Evolutionary conservation across 208 protist species (phyloP).

Genomic region (Leishmania mexicana): DNA sequence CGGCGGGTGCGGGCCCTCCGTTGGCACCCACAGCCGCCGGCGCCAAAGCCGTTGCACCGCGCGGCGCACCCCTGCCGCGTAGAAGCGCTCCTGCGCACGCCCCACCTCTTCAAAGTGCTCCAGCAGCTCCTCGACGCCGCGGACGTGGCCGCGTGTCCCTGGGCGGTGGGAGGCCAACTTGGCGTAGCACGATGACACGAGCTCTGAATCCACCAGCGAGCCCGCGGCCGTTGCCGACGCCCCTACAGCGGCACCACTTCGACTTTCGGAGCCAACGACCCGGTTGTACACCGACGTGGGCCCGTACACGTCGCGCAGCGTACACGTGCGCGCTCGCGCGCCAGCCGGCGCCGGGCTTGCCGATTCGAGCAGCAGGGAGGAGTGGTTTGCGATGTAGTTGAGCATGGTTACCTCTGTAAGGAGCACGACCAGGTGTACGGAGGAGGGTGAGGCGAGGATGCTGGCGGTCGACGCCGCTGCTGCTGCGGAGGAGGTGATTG

Average conservation of each 20-base stretch:
- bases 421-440: conserved; percentile 65
- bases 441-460: conserved; percentile 41
- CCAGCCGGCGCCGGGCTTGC: background rate
- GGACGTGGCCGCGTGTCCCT: conserved; percentile 51
- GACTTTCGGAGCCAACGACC: background rate
- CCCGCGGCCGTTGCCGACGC: background rate
- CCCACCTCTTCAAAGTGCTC: conserved; percentile 42
- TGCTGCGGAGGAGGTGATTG: conserved; percentile 16
- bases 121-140: conserved; percentile 41
- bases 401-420: conserved; percentile 75
- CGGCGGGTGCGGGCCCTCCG: background rate
- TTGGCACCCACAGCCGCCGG: conserved; percentile 18
- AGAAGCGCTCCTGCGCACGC: conserved; percentile 36
- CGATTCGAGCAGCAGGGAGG: conserved; percentile 10
- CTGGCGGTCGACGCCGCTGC: conserved; percentile 24
- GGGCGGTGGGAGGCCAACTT: conserved; percentile 26
- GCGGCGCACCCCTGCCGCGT: conserved; percentile 24
- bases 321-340: background rate
- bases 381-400: conserved; percentile 60
- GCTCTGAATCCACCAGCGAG: conserved; percentile 5
- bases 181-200: conserved; percentile 20
- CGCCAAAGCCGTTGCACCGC: conserved; percentile 18
- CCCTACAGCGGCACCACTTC: background rate
- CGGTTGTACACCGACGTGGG: conserved; percentile 29
- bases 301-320: conserved; percentile 25